These are phyloP conservation scores for Saccharomycopsis hybrid DNA, from an alignment of 1,139 yeast species.

Conservation along the genomic window DNA sequence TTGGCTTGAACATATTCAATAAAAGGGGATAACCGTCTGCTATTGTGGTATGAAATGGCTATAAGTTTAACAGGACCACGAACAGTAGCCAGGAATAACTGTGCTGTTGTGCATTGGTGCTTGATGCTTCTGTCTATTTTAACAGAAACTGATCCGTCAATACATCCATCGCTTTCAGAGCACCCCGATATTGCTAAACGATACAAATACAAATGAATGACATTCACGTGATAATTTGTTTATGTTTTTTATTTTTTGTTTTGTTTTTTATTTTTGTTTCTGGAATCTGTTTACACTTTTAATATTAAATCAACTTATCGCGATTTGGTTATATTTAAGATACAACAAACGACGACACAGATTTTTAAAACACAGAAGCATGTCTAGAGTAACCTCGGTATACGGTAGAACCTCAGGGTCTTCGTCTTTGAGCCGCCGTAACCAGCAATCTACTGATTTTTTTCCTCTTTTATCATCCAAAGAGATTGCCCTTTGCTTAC, in stretches of 20 bases:
- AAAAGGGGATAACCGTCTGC: neutral
- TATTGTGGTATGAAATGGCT: neutral
- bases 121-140: too few relatives aligned
- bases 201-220: too few relatives aligned
- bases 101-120: too few relatives aligned
- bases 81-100: too few relatives aligned
- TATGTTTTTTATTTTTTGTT: slow-evolving; percentile 7
- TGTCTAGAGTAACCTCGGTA: slow-evolving; percentile 10
- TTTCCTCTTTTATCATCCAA: slow-evolving; percentile 64
- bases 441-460: slow-evolving; percentile 25
- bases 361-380: neutral
- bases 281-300: neutral
- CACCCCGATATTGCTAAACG: too few relatives aligned
- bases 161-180: too few relatives aligned
- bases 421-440: slow-evolving; percentile 4
- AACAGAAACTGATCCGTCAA: too few relatives aligned
- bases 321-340: neutral
- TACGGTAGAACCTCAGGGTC: slow-evolving; percentile 2
- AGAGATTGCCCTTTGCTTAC: slow-evolving; percentile 58
- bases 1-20: neutral
- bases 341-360: neutral
- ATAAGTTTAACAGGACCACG: too few relatives aligned
- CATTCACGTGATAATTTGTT: too few relatives aligned
- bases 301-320: neutral
- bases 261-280: neutral